These are phyloP conservation scores for Hirsutella thompsonii DNA, from an alignment of 2,329 filamentous ascomycete genomes.

Conservation along the genomic window DNA sequence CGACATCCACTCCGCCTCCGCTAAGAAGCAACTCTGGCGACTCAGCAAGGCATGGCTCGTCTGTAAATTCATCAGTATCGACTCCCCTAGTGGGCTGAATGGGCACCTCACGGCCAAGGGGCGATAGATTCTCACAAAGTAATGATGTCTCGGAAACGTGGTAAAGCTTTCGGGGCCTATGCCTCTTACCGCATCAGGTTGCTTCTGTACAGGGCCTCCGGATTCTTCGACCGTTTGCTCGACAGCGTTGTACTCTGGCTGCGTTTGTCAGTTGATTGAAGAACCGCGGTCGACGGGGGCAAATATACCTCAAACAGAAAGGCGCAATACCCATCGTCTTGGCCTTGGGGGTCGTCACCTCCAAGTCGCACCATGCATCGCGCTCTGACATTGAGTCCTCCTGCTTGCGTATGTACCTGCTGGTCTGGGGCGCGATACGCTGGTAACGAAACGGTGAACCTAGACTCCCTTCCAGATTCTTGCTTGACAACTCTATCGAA, in stretches of 20 bases:
- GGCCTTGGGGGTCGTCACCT: constrained; percentile 13
- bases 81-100: not conserved
- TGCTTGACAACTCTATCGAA: constrained; percentile 21
- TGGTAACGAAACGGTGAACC: constrained; percentile 25
- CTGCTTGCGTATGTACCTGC: constrained; percentile 18
- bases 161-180: constrained; percentile 33
- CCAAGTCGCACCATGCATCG: constrained; percentile 31
- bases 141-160: constrained; percentile 42
- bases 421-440: constrained; percentile 25
- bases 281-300: not conserved
- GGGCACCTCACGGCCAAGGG: constrained; percentile 33
- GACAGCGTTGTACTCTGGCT: constrained; percentile 30
- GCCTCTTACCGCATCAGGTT: constrained; percentile 23
- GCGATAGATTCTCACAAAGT: constrained; percentile 42
- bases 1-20: constrained; percentile 35
- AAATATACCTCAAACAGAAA: constrained; percentile 40
- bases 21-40: constrained; percentile 36
- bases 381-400: constrained; percentile 27
- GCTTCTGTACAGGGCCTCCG: constrained; percentile 23
- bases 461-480: constrained; percentile 10
- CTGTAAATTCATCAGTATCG: constrained; percentile 14
- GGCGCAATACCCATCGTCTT: constrained; percentile 29
- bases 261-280: not conserved
- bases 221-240: constrained; percentile 23
- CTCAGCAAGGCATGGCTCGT: constrained; percentile 34